Conservation (phyloP, 768 basidiomycete genomes). For the Boletus sp. region DNA sequence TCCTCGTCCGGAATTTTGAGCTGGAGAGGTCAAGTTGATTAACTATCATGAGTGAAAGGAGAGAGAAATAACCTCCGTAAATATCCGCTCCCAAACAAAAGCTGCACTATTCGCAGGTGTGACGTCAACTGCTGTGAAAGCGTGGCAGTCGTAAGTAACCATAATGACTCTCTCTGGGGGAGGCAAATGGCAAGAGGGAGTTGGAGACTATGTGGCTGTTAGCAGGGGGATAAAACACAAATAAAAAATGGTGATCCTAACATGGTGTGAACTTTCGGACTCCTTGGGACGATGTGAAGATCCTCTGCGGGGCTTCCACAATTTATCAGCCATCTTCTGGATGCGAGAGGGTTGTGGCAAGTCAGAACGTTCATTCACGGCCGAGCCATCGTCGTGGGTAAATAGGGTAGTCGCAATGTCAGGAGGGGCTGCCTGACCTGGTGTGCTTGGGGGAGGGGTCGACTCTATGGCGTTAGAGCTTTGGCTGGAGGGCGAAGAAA, state of each 20-base stretch:
- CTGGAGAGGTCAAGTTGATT: slow-evolving; percentile 35
- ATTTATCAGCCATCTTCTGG: slow-evolving; percentile 32
- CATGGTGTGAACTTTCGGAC: slow-evolving; percentile 26
- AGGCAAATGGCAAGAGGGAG: slow-evolving; percentile 28
- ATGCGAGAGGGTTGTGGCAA: slow-evolving; percentile 28
- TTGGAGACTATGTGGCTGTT: slow-evolving; percentile 26
- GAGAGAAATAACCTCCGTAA: slow-evolving; percentile 58
- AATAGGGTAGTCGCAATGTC: slow-evolving; percentile 39
- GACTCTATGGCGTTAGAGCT: slow-evolving; percentile 61
- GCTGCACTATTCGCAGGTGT: slow-evolving; percentile 60
- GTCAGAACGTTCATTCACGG: slow-evolving; percentile 29
- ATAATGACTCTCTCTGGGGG: slow-evolving; percentile 45
- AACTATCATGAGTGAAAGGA: slow-evolving; percentile 1
- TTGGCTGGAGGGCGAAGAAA: slow-evolving; percentile 68
- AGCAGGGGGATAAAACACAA: slow-evolving; percentile 8
- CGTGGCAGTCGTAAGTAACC: slow-evolving; percentile 76
- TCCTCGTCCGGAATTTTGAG: slow-evolving; percentile 84
- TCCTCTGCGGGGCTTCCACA: slow-evolving; percentile 25
- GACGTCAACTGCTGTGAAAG: slow-evolving; percentile 69
- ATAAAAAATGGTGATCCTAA: slow-evolving; percentile 6
- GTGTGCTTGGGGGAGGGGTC: slow-evolving; percentile 70
- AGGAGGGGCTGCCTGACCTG: slow-evolving; percentile 46
- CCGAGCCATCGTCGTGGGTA: slow-evolving; percentile 35
- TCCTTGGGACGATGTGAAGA: slow-evolving; percentile 30
- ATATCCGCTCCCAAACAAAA: slow-evolving; percentile 76